Evolutionary conservation across 1,139 yeast species (phyloP).

Genomic region (Groenewaldozyma auringiensis): DNA sequence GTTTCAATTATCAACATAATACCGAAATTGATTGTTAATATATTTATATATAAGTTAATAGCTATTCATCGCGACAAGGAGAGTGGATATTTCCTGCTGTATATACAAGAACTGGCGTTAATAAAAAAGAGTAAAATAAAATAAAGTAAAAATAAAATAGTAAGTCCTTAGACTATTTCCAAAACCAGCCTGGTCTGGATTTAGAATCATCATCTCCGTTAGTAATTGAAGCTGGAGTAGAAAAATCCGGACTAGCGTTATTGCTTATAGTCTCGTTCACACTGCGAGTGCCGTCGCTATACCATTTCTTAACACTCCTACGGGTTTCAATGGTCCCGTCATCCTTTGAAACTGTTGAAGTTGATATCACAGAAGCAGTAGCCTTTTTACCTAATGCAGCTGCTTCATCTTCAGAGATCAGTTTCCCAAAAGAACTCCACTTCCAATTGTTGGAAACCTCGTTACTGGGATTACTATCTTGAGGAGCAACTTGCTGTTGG

Average conservation of each 20-base stretch:
- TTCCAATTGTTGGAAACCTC: not conserved
- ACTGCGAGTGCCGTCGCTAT: conserved; percentile 54
- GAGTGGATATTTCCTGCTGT: not conserved
- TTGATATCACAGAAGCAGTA: conserved; percentile 45
- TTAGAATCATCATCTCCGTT: conserved; percentile 7
- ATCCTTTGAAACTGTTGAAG: conserved; percentile 34
- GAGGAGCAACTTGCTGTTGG: conserved; percentile 9
- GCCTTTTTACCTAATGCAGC: conserved; percentile 32
- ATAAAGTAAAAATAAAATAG: not conserved
- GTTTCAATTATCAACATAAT: not conserved
- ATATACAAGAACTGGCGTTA: not conserved
- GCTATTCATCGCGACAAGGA: not conserved
- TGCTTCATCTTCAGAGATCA: conserved; percentile 21
- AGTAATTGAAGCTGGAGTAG: not conserved
- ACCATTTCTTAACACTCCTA: conserved; percentile 48
- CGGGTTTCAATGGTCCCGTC: conserved; percentile 52
- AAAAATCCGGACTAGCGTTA: conserved; percentile 1
- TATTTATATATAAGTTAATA: conserved; percentile 1
- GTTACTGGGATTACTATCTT: not conserved
- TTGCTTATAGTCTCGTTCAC: conserved; percentile 27
- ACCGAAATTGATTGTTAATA: not conserved
- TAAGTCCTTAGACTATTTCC: conserved; percentile 21
- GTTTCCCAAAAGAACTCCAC: conserved; percentile 1
- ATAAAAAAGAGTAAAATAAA: not conserved
- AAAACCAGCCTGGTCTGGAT: conserved; percentile 25